These are phyloP conservation scores for Saraca asoca DNA, from an alignment of 331 rosid genomes.

Conservation along the genomic window DNA sequence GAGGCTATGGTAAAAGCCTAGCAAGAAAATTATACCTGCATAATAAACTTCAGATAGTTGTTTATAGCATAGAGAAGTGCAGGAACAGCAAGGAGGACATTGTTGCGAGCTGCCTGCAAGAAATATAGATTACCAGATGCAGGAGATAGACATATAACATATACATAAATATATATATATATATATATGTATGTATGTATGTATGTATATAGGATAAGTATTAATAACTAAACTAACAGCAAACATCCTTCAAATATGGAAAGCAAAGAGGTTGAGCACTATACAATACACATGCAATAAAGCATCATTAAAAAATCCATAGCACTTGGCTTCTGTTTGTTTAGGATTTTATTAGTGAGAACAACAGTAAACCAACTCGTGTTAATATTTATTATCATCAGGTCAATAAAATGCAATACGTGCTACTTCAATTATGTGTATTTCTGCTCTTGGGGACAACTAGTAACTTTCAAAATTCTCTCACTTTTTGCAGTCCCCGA, in stretches of 20 bases:
- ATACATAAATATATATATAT: no score
- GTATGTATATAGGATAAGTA: slow-evolving; percentile 26
- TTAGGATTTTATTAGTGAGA: background rate
- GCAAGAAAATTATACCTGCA: slow-evolving; percentile 68
- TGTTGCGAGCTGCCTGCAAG: slow-evolving; percentile 93
- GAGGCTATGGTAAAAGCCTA: background rate
- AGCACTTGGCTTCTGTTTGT: slow-evolving; percentile 1
- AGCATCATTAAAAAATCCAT: background rate
- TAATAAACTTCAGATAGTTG: slow-evolving; percentile 92
- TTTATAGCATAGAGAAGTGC: slow-evolving; percentile 93
- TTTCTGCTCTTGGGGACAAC: background rate
- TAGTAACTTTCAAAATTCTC: background rate
- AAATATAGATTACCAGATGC: slow-evolving; percentile 26
- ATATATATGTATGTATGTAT: no score
- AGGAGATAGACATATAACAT: no score
- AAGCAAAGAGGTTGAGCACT: background rate
- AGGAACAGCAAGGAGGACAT: slow-evolving; percentile 95
- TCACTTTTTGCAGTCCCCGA: slow-evolving; percentile 1
- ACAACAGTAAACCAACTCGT: no score
- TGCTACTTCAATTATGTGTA: background rate
- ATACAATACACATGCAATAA: background rate
- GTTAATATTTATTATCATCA: slow-evolving; percentile 12
- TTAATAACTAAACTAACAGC: slow-evolving; percentile 8
- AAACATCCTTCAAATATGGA: background rate
- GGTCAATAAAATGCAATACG: slow-evolving; percentile 7